Percentiles rank a stretch among this genome's conserved stretches.
These are phyloP conservation scores for Coprinopsis strossmayeri DNA, from an alignment of 768 basidiomycete genomes.

Conservation along the genomic window DNA sequence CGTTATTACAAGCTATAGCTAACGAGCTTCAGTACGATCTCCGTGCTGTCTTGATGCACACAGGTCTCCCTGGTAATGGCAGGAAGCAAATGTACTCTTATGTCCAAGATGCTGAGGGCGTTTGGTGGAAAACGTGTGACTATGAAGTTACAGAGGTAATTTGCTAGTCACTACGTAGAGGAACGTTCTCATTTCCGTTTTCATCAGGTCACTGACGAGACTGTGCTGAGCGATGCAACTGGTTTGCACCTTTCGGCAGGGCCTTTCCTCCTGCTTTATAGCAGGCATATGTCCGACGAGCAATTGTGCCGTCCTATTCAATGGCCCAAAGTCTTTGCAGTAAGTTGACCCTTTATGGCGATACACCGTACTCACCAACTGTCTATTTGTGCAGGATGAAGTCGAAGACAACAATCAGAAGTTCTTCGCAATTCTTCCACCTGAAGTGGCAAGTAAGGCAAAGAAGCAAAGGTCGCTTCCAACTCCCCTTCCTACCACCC, in stretches of 20 bases:
- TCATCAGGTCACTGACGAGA: slow-evolving; percentile 63
- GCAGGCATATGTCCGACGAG: slow-evolving; percentile 31
- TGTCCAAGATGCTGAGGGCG: slow-evolving; percentile 50
- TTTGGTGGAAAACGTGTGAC: slow-evolving; percentile 82
- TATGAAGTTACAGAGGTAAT: slow-evolving; percentile 57
- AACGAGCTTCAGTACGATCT: slow-evolving; percentile 59
- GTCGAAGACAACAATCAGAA: slow-evolving; percentile 29
- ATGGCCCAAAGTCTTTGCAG: slow-evolving; percentile 33
- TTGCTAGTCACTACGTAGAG: background rate
- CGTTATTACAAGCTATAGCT: background rate
- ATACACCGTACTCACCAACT: too few species aligned
- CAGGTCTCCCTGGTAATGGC: slow-evolving; percentile 71
- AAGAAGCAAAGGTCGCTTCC: slow-evolving; percentile 11
- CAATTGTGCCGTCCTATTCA: slow-evolving; percentile 26
- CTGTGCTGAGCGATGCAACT: slow-evolving; percentile 58
- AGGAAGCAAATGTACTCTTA: slow-evolving; percentile 77
- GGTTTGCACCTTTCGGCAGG: slow-evolving; percentile 75
- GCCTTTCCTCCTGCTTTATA: slow-evolving; percentile 74
- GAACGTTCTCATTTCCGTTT: slow-evolving; percentile 1
- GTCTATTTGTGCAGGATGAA: slow-evolving; percentile 23
- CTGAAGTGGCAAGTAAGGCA: slow-evolving; percentile 23
- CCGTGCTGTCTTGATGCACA: slow-evolving; percentile 70
- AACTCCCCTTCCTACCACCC: slow-evolving; percentile 2
- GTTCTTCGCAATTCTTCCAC: slow-evolving; percentile 26
- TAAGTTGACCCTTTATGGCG: slow-evolving; percentile 15